These are phyloP conservation scores for Musa acuminata DNA, from an alignment of 176 grass and related monocot species.

Conservation along the genomic window DNA sequence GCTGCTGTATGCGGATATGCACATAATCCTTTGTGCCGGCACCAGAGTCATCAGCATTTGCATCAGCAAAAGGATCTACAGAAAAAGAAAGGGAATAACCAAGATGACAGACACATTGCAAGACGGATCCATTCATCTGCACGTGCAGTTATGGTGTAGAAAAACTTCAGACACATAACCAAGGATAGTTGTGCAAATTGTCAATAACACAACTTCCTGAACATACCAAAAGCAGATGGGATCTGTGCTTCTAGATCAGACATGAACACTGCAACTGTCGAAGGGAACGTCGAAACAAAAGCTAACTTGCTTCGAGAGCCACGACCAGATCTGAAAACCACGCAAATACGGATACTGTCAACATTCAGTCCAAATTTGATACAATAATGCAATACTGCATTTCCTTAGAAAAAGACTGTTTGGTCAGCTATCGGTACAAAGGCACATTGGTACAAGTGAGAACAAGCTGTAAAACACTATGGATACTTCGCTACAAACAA, in stretches of 20 bases:
- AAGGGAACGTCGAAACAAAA: not conserved
- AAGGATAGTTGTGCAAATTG: not conserved
- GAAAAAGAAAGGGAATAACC: no score
- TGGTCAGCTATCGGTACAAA: not conserved
- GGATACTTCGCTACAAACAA: not conserved
- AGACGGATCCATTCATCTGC: not conserved
- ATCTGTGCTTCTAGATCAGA: constrained; percentile 66
- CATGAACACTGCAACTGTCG: constrained; percentile 34
- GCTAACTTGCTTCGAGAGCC: not conserved
- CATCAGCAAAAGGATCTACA: constrained; percentile 64
- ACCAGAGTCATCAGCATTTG: constrained; percentile 66
- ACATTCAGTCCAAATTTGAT: not conserved
- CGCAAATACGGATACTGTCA: not conserved
- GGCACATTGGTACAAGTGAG: not conserved
- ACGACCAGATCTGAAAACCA: not conserved
- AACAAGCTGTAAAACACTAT: not conserved
- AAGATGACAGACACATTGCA: not conserved
- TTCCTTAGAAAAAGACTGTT: not conserved
- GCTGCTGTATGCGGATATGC: constrained; percentile 76
- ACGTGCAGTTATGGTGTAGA: not conserved
- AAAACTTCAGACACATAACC: not conserved
- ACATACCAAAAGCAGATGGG: constrained; percentile 57
- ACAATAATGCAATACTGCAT: not conserved
- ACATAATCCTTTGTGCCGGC: constrained; percentile 71
- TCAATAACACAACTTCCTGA: not conserved